A percentile compares a stretch with the other conserved stretches of the same genome.
phyloP scores from a whole-genome alignment of 257 asterid species.

The Primulina eburnea region DNA sequence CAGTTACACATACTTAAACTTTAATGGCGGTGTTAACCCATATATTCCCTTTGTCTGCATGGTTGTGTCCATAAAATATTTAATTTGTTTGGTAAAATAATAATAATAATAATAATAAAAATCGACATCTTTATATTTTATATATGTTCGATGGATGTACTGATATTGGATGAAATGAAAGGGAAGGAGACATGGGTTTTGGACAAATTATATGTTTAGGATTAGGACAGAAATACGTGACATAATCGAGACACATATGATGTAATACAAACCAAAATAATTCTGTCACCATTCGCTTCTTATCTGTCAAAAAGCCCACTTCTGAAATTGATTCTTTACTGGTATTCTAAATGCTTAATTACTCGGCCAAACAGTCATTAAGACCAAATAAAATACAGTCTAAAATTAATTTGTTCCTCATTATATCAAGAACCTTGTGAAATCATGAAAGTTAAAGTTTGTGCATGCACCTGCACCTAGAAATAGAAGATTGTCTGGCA shows the following conservation, averaged over 20 bases:
- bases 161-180: not conserved
- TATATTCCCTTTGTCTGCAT: not conserved
- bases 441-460: too few species aligned
- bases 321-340: not conserved
- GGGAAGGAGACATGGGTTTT: not conserved
- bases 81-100: not conserved
- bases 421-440: too few species aligned
- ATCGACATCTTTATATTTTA: not conserved
- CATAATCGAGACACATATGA: constrained; percentile 2
- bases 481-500: too few species aligned
- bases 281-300: not conserved
- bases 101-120: too few species aligned
- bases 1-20: too few species aligned
- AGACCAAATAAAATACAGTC: not conserved
- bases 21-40: too few species aligned
- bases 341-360: not conserved
- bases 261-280: constrained; percentile 1
- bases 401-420: too few species aligned
- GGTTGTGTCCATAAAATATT: not conserved
- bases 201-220: not conserved
- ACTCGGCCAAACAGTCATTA: not conserved
- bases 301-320: constrained; percentile 4
- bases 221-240: not conserved
- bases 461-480: too few species aligned
- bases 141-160: not conserved